These are phyloP conservation scores for Penicillium nordicum DNA, from an alignment of 2,329 filamentous ascomycete genomes.

Conservation along the genomic window DNA sequence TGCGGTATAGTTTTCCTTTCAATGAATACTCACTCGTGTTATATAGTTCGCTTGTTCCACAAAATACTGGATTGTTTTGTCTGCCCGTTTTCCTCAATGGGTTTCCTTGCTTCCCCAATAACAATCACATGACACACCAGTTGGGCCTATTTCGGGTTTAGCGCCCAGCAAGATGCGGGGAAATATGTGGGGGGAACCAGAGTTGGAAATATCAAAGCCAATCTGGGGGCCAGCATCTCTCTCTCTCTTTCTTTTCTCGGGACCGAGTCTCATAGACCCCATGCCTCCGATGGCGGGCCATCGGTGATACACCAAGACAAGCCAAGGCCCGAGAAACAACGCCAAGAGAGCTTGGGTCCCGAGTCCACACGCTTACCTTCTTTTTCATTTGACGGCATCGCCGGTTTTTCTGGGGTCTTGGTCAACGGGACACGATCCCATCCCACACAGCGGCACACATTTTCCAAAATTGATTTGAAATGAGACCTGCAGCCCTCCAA, in stretches of 20 bases:
- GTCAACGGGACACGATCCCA: background rate
- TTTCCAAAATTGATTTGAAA: background rate
- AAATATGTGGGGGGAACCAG: background rate
- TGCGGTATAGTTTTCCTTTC: background rate
- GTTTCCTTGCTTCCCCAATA: background rate
- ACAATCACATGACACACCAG: background rate
- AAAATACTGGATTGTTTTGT: background rate
- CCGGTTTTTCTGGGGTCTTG: background rate
- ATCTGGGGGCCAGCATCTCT: background rate
- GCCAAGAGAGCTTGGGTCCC: conserved; percentile 5
- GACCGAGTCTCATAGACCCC: background rate
- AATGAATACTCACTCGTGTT: too few species aligned
- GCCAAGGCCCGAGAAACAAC: background rate
- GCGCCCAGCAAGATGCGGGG: background rate
- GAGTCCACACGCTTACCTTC: background rate
- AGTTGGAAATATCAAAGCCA: background rate
- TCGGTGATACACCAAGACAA: background rate
- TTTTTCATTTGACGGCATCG: conserved; percentile 1
- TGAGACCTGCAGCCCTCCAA: background rate
- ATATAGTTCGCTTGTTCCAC: too few species aligned
- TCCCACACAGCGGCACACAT: background rate
- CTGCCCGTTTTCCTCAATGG: background rate
- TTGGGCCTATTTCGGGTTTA: background rate
- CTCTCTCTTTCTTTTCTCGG: background rate
- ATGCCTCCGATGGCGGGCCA: background rate